Conservation (phyloP, 2,329 filamentous ascomycete genomes). For the Alternaria gansuensis region DNA sequence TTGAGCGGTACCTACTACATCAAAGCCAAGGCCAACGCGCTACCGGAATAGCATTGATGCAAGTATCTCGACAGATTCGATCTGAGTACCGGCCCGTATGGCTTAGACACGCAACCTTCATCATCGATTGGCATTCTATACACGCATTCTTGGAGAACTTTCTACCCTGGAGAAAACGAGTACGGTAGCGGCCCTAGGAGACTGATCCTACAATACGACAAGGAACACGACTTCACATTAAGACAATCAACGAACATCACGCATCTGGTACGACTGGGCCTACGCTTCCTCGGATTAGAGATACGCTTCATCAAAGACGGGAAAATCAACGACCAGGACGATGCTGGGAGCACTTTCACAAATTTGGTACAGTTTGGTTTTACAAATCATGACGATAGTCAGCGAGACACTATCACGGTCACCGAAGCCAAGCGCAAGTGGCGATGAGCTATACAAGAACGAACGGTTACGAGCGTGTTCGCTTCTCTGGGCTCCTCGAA, state of each 20-base stretch:
- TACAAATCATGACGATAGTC: neutral
- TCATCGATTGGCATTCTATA: neutral
- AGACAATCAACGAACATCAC: neutral
- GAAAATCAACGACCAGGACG: neutral
- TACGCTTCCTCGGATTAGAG: neutral
- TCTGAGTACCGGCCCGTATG: neutral
- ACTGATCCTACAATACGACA: neutral
- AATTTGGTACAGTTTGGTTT: neutral
- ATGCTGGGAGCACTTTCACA: neutral
- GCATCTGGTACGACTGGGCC: neutral
- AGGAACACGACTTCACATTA: neutral
- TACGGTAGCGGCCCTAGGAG: neutral
- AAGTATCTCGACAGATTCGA: neutral
- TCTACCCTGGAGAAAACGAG: neutral
- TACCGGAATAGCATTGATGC: neutral
- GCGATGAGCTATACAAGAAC: neutral
- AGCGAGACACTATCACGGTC: neutral
- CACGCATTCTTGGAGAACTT: neutral
- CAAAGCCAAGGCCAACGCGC: neutral
- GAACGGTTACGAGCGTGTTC: neutral
- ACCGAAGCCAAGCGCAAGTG: neutral
- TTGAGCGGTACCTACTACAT: neutral
- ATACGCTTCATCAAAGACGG: neutral
- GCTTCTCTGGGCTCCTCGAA: too few relatives aligned
- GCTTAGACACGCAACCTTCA: neutral